Evolutionary conservation across 305 asterid genomes (phyloP).

Genomic region (Ruellia speciosa): DNA sequence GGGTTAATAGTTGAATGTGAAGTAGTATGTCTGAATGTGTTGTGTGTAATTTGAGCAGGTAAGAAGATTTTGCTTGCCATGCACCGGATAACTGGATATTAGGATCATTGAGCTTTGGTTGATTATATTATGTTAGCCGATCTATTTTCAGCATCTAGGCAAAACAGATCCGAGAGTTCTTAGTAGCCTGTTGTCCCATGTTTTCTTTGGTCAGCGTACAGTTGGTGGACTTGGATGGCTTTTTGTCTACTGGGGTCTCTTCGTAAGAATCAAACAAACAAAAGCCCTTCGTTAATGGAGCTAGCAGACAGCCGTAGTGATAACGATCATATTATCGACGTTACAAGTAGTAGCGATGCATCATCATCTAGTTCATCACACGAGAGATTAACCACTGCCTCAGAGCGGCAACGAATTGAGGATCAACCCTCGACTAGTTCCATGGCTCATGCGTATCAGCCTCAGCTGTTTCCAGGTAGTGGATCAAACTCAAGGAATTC

Average conservation of each 20-base stretch:
- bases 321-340: constrained; percentile 59
- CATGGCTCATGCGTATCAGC: constrained; percentile 42
- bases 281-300: constrained; percentile 51
- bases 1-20: not conserved
- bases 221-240: constrained; percentile 38
- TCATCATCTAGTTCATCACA: constrained; percentile 45
- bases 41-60: constrained; percentile 12
- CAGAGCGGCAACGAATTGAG: constrained; percentile 43
- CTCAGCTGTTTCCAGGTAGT: constrained; percentile 44
- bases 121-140: not conserved
- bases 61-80: not conserved
- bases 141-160: not conserved
- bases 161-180: constrained; percentile 14
- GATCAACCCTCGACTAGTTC: constrained; percentile 65
- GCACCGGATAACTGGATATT: not conserved
- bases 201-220: constrained; percentile 22
- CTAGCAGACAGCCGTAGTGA: constrained; percentile 31
- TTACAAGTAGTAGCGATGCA: constrained; percentile 43
- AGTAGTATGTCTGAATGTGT: not conserved
- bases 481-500: constrained; percentile 57
- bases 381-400: constrained; percentile 37
- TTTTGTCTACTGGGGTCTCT: constrained; percentile 37
- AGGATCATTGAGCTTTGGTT: constrained; percentile 1
- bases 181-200: constrained; percentile 26
- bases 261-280: constrained; percentile 34